phyloP scores from a whole-genome alignment of 148 eudicot genomes.

The Amaranthus cruentus region DNA sequence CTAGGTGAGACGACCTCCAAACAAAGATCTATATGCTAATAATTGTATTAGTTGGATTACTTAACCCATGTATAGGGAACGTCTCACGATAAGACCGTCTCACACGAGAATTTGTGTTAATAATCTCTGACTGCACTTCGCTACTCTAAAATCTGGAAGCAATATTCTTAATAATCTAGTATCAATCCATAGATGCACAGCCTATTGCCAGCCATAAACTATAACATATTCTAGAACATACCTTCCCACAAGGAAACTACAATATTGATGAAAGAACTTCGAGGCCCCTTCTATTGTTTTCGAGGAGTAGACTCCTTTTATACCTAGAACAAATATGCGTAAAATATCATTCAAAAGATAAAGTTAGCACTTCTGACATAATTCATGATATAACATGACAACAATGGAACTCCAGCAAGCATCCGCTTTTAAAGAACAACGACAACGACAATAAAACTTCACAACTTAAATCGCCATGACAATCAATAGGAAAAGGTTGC shows the following conservation, averaged over 20 bases:
- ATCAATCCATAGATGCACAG: not conserved
- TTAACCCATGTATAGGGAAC: no score
- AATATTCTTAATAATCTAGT: not conserved
- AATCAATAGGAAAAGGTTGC: not conserved
- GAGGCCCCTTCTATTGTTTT: slow-evolving; percentile 67
- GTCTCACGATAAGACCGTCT: no score
- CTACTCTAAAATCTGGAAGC: not conserved
- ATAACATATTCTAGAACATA: slow-evolving; percentile 20
- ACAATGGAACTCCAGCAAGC: not conserved
- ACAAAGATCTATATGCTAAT: no score
- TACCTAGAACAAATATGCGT: slow-evolving; percentile 40
- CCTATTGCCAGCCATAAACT: slow-evolving; percentile 3
- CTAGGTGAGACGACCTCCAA: no score
- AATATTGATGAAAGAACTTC: slow-evolving; percentile 54
- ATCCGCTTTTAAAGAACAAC: not conserved
- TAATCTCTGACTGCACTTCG: not conserved
- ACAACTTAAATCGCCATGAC: not conserved
- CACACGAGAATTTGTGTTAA: not conserved
- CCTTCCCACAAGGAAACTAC: slow-evolving; percentile 43
- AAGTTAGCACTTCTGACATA: not conserved
- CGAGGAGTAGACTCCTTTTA: slow-evolving; percentile 74
- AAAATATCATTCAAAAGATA: not conserved
- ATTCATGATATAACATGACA: not conserved
- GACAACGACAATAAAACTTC: not conserved
- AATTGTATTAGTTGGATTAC: no score